A percentile compares a stretch with the other conserved stretches of the same genome.
phyloP scores from a whole-genome alignment of 164 flowering plant genomes.

The Protea cynaroides region DNA sequence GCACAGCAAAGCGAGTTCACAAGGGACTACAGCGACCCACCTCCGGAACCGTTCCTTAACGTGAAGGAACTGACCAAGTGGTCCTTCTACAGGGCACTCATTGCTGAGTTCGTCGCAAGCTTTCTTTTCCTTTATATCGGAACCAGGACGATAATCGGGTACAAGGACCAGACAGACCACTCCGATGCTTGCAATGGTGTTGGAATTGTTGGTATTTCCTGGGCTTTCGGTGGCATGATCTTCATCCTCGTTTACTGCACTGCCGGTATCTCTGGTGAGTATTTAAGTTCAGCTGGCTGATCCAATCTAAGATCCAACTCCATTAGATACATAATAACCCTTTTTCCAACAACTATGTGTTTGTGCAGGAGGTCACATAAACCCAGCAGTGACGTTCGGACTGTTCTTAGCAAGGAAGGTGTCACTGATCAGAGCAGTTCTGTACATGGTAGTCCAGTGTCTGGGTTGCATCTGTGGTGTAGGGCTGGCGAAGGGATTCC shows the following conservation, averaged over 20 bases:
- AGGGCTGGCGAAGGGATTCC: slow-evolving; percentile 57
- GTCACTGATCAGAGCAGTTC: no score
- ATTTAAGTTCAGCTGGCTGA: no score
- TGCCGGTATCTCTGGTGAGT: slow-evolving; percentile 59
- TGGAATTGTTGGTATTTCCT: slow-evolving; percentile 64
- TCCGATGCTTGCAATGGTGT: slow-evolving; percentile 47
- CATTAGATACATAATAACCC: no score
- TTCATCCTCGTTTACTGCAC: slow-evolving; percentile 72
- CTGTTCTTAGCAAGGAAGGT: no score
- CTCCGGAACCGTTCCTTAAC: slow-evolving; percentile 51
- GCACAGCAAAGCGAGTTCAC: slow-evolving; percentile 24
- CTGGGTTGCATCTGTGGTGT: slow-evolving; percentile 56
- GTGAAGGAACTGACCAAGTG: slow-evolving; percentile 39
- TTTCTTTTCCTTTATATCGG: slow-evolving; percentile 57
- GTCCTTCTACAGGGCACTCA: slow-evolving; percentile 66
- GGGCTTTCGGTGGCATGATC: slow-evolving; percentile 78
- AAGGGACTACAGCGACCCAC: slow-evolving; percentile 63
- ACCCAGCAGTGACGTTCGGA: no score
- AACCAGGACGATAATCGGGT: slow-evolving; percentile 51
- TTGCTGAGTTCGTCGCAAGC: slow-evolving; percentile 65
- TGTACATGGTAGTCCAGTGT: no score
- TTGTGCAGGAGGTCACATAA: slow-evolving; percentile 19
- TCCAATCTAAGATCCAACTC: no score
- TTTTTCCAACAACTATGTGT: slow-evolving; percentile 34
- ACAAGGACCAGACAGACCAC: no score